Base-by-base conservation (phyloP, 2,329 filamentous ascomycete species). In the Cercospora sp. region DNA sequence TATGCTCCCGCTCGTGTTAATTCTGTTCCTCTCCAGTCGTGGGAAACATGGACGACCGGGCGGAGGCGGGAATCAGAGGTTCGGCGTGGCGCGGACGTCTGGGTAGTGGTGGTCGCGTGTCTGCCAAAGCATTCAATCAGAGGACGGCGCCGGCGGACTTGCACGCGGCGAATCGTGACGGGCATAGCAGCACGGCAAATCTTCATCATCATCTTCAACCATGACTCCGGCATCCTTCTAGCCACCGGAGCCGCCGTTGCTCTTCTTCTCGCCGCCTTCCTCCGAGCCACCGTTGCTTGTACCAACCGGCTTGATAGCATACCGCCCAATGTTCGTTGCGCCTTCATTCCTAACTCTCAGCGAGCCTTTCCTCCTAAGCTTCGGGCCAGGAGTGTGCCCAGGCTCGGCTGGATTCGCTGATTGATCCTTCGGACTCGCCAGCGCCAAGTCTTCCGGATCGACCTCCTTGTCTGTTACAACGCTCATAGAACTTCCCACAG, bases 291-390 rank as follows among this genome's bases (percentile, higher is more conserved):
- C 37, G 34, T 61, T 43, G 18, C 32, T 62, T 28, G 57, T 62
- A 21, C 69, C 65, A 16, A 71, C 64, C 49, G 72, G 63, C 70
- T 77, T 79, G 61, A 77, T 76, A 3, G 74, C 72, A 59, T 73
- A 75, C 40, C 68, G 68, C 16, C 74, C 75, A 30, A 62, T 67
- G 65, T 72, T 71, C n/a, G 66, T 61, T 3, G 76, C 75, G 10
- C 78, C 77, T 59, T 84, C 82, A 70, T 84, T 83, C 51, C 79
- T 79, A 2, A 79, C 77, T 63, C 79, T 81, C 63, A 84, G 73
- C 28, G 80, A 81, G 18, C 79, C 81, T 70, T 82, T 83, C 53
- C 82, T 77, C 58, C 81, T 78, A 45, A 84, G 76, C 26, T 67
- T 66, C 49, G 68, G 67, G n/a, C 65, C 64, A 26, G 68, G 64